Base-by-base conservation (phyloP, 306 rosid genomes). In the Styphnolobium japonicum region DNA sequence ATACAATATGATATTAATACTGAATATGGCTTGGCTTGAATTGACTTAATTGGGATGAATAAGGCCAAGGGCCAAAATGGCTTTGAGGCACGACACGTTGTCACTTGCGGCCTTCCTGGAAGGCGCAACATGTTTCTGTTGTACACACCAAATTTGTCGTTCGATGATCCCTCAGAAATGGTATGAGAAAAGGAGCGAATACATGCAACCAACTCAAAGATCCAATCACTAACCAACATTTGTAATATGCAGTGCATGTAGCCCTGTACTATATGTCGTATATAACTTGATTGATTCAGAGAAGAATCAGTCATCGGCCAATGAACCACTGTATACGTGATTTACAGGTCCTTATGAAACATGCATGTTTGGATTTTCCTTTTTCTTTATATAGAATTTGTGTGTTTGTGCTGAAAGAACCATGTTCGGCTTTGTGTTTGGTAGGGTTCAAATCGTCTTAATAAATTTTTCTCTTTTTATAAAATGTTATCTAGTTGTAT, bases 161-260 rank as follows among this genome's bases (percentile, higher is more conserved):
- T 39, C 40, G 19, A 73, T 4, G 14, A 25, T 10, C 45, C 22
- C 19, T 12, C 67, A 5, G 0, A 5, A 4, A 71, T 18, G 22
- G 36, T 43, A 51, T 58, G 10, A n/a, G 48, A 49, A 37, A 14
- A 29, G 8, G 68, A 29, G 31, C 37, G 61, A 19, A 10, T 82
- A 40, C 82, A 71, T 71, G 82, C 1, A 82, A 77, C 79, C 79
- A 62, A 39, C 82, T 16, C 51, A 15, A 60, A 22, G 16, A 23
- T 61, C 48, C 37, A 71, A 63, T 82, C 64, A 71, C 64, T 71
- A 53, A 77, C 69, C 79, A 82, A 56, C 76, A 10, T 49, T 70
- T 77, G 22, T 52, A 51, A 40, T 22, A 42, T 23, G 39, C 34
- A 22, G 22, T 70, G 79, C 76, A 81, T 81, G 64, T 57, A 67